Conservation (phyloP, 352 stramenopile species). For the Phytopythium aichiense region DNA sequence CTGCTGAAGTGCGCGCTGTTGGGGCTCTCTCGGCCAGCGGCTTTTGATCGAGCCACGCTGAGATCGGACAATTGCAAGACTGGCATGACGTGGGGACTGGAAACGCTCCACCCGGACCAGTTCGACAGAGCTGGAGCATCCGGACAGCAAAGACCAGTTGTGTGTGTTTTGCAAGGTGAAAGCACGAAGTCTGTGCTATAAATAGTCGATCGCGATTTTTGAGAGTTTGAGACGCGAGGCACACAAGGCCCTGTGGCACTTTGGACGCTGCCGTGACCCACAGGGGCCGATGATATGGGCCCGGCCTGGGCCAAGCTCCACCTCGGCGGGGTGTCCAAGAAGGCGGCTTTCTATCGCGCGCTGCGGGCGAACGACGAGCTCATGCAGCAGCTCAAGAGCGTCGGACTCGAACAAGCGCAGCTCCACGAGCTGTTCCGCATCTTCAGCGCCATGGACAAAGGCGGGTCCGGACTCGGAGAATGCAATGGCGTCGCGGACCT, state of each 20-base stretch:
- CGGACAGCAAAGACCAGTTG: too few species aligned
- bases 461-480: constrained; percentile 8
- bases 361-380: constrained; percentile 31
- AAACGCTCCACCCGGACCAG: too few species aligned
- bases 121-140: too few species aligned
- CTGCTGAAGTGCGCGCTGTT: too few species aligned
- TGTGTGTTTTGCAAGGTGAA: too few species aligned
- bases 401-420: constrained; percentile 46
- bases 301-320: constrained; percentile 5
- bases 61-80: too few species aligned
- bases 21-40: too few species aligned
- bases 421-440: constrained; percentile 48
- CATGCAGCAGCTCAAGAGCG: constrained; percentile 27
- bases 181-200: too few species aligned
- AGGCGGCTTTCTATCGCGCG: constrained; percentile 25
- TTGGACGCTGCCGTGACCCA: neutral
- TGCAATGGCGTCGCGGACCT: neutral
- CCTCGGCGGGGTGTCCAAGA: constrained; percentile 1
- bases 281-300: constrained; percentile 16
- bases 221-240: neutral
- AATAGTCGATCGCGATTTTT: too few species aligned
- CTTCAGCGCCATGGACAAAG: constrained; percentile 52
- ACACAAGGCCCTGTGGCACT: neutral
- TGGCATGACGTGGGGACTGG: too few species aligned
- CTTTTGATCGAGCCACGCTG: too few species aligned